Percentiles rank a stretch among this genome's conserved stretches.
phyloP scores from a whole-genome alignment of 169 alveolate genomes.

The Plasmodium vivax region DNA sequence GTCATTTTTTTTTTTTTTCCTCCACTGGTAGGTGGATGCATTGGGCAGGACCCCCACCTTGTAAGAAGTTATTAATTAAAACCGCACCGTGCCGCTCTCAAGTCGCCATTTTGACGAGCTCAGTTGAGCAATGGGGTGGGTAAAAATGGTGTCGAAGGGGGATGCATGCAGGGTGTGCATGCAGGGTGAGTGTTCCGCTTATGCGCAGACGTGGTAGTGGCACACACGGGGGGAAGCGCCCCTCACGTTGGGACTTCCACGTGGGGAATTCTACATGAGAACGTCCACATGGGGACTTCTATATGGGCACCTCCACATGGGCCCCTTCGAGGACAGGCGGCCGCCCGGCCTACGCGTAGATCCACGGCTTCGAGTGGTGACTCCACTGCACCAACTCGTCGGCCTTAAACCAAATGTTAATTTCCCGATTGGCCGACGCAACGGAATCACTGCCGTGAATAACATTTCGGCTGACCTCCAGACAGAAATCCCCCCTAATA shows the following conservation, averaged over 20 bases:
- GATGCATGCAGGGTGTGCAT: neutral
- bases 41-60: neutral
- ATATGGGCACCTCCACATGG: too few relatives aligned
- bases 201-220: neutral
- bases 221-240: neutral
- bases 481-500: slow-evolving; percentile 96
- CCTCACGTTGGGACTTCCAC: neutral
- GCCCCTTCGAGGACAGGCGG: neutral
- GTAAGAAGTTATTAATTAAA: neutral
- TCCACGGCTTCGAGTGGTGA: slow-evolving; percentile 52
- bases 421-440: slow-evolving; percentile 95
- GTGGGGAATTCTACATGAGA: too few relatives aligned
- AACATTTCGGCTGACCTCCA: slow-evolving; percentile 94
- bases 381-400: slow-evolving; percentile 91
- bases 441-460: slow-evolving; percentile 96
- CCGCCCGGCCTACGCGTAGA: neutral
- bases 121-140: neutral
- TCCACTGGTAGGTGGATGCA: neutral
- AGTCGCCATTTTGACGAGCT: neutral
- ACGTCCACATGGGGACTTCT: too few relatives aligned
- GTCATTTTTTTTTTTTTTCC: neutral
- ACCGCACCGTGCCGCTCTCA: neutral
- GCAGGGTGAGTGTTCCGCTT: neutral
- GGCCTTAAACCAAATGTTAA: slow-evolving; percentile 95
- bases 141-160: neutral